phyloP scores from a whole-genome alignment of 306 rosid species.

The Corylus heterophylla region DNA sequence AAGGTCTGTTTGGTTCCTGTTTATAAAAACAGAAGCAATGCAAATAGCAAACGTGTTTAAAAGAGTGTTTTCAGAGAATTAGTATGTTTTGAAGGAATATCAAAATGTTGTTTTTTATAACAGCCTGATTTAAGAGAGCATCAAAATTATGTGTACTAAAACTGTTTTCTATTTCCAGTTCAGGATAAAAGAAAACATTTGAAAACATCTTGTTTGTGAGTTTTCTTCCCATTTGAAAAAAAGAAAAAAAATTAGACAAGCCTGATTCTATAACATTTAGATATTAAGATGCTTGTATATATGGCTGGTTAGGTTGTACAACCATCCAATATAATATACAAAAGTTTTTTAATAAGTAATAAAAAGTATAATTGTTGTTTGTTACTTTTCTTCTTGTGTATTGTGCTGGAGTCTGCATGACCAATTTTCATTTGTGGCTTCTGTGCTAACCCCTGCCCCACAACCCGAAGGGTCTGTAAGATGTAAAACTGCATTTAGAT shows the following conservation, averaged over 20 bases:
- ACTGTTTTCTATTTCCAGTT: background rate
- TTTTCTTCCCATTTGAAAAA: background rate
- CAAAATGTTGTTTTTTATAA: background rate
- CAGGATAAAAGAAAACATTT: background rate
- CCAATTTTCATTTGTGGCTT: background rate
- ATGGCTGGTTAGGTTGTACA: background rate
- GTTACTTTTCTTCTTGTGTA: background rate
- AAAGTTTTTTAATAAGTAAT: no score
- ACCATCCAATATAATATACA: background rate
- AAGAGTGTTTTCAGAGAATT: background rate
- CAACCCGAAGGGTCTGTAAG: background rate
- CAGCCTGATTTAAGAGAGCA: background rate
- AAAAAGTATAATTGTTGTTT: background rate
- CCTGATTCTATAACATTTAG: background rate
- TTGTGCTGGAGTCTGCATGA: background rate
- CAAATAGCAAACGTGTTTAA: background rate
- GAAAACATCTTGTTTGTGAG: background rate
- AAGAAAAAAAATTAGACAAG: background rate
- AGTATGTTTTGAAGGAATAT: background rate
- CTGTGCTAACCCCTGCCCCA: background rate
- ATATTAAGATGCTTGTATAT: background rate
- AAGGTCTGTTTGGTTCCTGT: background rate
- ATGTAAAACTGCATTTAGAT: conserved; percentile 11
- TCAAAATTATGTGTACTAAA: background rate
- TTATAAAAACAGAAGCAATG: no score